Conservation (phyloP, 352 stramenopile genomes). For the Nothophytophthora sp. region DNA sequence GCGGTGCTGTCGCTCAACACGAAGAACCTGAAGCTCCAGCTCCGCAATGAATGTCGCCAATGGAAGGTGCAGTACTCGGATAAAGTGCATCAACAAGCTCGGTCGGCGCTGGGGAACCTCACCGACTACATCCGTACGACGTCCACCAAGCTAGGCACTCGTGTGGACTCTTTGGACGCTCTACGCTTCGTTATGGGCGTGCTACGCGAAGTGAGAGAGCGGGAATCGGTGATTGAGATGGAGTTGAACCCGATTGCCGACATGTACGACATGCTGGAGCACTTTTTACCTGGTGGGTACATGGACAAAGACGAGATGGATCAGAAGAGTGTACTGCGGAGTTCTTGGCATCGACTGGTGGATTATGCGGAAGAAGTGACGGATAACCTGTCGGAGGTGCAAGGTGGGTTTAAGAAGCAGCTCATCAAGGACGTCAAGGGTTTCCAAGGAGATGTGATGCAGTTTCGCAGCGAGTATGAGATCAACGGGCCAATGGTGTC, state of each 20-base stretch:
- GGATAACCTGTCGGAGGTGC: conserved; percentile 81
- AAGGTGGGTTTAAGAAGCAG: conserved; percentile 91
- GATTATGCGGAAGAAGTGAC: conserved; percentile 90
- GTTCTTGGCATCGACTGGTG: conserved; percentile 86
- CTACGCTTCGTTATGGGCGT: conserved; percentile 86
- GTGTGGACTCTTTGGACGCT: conserved; percentile 72
- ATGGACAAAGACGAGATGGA: conserved; percentile 92
- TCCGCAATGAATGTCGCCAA: conserved; percentile 82
- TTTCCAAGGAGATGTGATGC: conserved; percentile 67
- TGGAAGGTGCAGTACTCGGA: conserved; percentile 90
- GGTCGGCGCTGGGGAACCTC: conserved; percentile 57
- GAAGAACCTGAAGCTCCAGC: conserved; percentile 87
- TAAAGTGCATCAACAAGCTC: conserved; percentile 78
- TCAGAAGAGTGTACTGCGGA: conserved; percentile 86
- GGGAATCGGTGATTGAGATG: conserved; percentile 89
- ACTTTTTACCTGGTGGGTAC: conserved; percentile 82
- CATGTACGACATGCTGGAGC: conserved; percentile 91
- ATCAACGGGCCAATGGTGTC: conserved; percentile 70
- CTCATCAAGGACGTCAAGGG: conserved; percentile 88
- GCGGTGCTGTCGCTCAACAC: conserved; percentile 85
- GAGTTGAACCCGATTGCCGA: conserved; percentile 88
- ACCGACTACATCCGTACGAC: conserved; percentile 85
- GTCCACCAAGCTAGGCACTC: conserved; percentile 61
- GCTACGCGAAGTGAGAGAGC: conserved; percentile 82
- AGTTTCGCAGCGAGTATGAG: conserved; percentile 75